phyloP scores from a whole-genome alignment of 176 grass and related monocot genomes.

The Oryza brachyantha region DNA sequence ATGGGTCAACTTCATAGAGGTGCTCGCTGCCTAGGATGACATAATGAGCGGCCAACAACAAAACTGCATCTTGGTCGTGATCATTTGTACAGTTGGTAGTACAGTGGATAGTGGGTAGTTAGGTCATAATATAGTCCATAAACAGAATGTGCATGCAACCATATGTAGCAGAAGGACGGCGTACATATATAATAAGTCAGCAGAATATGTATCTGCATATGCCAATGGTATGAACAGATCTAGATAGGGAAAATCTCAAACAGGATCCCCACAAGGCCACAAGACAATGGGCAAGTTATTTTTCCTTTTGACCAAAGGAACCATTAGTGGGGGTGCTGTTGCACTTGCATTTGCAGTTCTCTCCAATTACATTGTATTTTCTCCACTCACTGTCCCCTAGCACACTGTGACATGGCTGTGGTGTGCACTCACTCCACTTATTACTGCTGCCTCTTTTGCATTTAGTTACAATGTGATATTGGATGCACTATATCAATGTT shows the following conservation, averaged over 20 bases:
- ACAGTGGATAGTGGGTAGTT: constrained; percentile 43
- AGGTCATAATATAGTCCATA: constrained; percentile 37
- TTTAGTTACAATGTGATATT: constrained; percentile 28
- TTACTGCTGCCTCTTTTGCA: constrained; percentile 32
- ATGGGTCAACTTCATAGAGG: constrained; percentile 52
- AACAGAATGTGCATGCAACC: constrained; percentile 28
- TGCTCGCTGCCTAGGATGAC: constrained; percentile 56
- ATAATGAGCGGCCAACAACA: constrained; percentile 53
- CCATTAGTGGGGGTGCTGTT: constrained; percentile 35
- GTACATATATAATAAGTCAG: constrained; percentile 33
- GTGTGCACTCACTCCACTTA: constrained; percentile 32
- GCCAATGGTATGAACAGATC: constrained; percentile 30
- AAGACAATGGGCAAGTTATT: constrained; percentile 27
- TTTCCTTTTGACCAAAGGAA: constrained; percentile 32
- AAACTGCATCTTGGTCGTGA: constrained; percentile 43
- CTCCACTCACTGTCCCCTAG: constrained; percentile 32
- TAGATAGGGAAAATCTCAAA: constrained; percentile 57
- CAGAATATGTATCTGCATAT: constrained; percentile 33
- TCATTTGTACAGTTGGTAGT: constrained; percentile 19
- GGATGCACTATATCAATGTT: constrained; percentile 30
- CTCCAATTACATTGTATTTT: constrained; percentile 33
- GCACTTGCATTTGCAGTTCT: constrained; percentile 52
- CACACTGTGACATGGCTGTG: constrained; percentile 41
- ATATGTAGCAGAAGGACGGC: constrained; percentile 14
- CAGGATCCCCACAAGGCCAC: constrained; percentile 34